A percentile compares a stretch with the other conserved stretches of the same genome.
Evolutionary conservation across 257 asterid genomes (phyloP).

Genomic region (Forsythia viridissima): DNA sequence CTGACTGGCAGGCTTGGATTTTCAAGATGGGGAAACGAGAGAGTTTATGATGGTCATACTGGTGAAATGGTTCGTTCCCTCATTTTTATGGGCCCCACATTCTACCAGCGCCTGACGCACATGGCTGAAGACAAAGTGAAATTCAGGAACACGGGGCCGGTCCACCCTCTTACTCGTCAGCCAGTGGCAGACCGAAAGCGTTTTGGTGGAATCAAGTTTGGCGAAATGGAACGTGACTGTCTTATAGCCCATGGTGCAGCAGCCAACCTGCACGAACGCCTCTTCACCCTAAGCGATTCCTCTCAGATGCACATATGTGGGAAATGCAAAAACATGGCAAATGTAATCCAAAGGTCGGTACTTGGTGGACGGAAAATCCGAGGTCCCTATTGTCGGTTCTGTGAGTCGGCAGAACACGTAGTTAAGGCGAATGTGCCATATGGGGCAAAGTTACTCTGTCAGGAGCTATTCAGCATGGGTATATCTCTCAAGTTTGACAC

Average conservation of each 20-base stretch:
- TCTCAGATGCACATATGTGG: conserved; percentile 84
- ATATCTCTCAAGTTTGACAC: conserved; percentile 78
- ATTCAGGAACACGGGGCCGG: conserved; percentile 84
- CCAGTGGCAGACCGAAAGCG: conserved; percentile 95
- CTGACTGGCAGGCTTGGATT: conserved; percentile 65
- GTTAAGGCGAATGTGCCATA: conserved; percentile 80
- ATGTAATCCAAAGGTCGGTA: conserved; percentile 65
- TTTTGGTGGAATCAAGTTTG: conserved; percentile 86
- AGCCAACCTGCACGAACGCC: conserved; percentile 80
- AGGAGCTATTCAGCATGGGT: conserved; percentile 95
- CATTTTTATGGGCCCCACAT: conserved; percentile 88
- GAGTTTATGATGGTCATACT: conserved; percentile 74
- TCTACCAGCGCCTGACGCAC: conserved; percentile 86
- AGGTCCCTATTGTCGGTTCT: conserved; percentile 82
- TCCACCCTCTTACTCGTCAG: conserved; percentile 95
- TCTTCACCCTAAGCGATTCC: conserved; percentile 85
- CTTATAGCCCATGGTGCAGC: conserved; percentile 95
- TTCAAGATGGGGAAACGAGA: conserved; percentile 82
- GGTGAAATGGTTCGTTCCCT: conserved; percentile 72
- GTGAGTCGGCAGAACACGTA: conserved; percentile 70
- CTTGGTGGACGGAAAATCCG: conserved; percentile 68
- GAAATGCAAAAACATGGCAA: conserved; percentile 74
- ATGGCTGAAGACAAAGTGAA: conserved; percentile 98
- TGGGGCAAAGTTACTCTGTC: conserved; percentile 85
- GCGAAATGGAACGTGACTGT: conserved; percentile 96